Evolutionary conservation across 2,329 filamentous ascomycete species (phyloP).

Genomic region (Apiospora saccharicola): DNA sequence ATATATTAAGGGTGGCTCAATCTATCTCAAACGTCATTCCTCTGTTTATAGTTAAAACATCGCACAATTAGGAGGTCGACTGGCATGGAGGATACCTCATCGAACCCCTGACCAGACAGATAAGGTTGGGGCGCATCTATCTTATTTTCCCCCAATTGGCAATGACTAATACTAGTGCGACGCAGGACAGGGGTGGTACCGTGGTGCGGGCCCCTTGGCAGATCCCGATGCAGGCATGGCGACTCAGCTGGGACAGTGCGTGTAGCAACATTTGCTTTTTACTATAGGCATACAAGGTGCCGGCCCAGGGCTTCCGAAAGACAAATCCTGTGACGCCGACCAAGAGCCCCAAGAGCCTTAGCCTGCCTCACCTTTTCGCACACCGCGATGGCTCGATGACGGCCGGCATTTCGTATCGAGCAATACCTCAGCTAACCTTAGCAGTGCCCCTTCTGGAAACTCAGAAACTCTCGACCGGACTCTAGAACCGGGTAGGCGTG

Average conservation of each 20-base stretch:
- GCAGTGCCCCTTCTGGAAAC: not conserved
- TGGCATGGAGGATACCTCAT: not conserved
- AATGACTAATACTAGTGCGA: conserved; percentile 16
- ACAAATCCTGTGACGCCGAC: conserved; percentile 17
- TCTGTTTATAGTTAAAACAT: not conserved
- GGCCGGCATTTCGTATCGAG: conserved; percentile 7
- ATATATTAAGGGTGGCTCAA: not conserved
- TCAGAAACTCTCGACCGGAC: not conserved
- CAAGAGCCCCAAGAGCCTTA: conserved; percentile 22
- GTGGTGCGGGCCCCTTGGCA: not conserved
- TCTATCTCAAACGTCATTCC: not conserved
- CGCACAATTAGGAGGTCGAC: not conserved
- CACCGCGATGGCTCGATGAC: not conserved
- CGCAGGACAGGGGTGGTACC: not conserved
- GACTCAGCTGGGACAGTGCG: not conserved
- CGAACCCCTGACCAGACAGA: not conserved
- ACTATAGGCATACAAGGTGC: not conserved
- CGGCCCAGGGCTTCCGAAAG: not conserved
- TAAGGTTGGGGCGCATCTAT: not conserved
- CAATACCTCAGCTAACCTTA: not conserved
- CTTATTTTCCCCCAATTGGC: not conserved
- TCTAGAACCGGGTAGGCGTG: not conserved
- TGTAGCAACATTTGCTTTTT: not conserved
- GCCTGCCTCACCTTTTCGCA: conserved; percentile 8
- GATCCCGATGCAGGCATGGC: not conserved